Evolutionary conservation across 805 yeast genomes (phyloP).

Genomic region (Kluyveromyces siamensis): DNA sequence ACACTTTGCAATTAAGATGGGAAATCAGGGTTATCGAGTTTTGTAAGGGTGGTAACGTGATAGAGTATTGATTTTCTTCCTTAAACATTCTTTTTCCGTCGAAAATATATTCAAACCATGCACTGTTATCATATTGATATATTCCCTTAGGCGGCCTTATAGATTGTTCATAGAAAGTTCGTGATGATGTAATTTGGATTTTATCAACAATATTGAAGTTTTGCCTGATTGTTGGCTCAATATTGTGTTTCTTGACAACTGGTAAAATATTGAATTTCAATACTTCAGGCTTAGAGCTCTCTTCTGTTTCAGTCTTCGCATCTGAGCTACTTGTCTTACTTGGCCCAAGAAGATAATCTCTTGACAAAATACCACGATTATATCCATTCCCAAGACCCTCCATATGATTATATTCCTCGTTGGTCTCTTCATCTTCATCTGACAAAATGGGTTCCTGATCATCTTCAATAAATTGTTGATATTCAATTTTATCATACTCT

Average conservation of each 20-base stretch:
- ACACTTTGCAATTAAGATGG: conserved; percentile 6
- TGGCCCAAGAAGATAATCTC: conserved; percentile 24
- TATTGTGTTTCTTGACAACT: conserved; percentile 17
- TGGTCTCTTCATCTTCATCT: conserved; percentile 16
- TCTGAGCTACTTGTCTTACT: conserved; percentile 4
- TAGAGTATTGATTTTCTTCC: conserved; percentile 21
- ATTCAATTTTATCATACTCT: conserved; percentile 24
- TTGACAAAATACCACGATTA: conserved; percentile 20
- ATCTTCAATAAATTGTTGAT: conserved; percentile 18
- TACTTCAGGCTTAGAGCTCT: conserved; percentile 16
- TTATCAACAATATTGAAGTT: conserved; percentile 13
- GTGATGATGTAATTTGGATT: conserved; percentile 20
- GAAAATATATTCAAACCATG: conserved; percentile 25
- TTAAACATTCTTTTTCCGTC: conserved; percentile 18
- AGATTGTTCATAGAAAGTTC: conserved; percentile 21
- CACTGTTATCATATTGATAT: conserved; percentile 19
- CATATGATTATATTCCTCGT: conserved; percentile 21
- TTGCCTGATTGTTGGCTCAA: conserved; percentile 12
- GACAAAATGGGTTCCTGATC: conserved; percentile 4
- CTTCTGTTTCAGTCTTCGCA: conserved; percentile 7
- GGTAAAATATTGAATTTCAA: conserved; percentile 23
- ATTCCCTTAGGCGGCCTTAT: conserved; percentile 22
- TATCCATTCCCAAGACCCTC: conserved; percentile 29
- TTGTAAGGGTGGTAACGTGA: conserved; percentile 24
- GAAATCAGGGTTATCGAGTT: conserved; percentile 20